phyloP scores from a whole-genome alignment of 345 rosid genomes.

The Eucalyptus tenuipes region DNA sequence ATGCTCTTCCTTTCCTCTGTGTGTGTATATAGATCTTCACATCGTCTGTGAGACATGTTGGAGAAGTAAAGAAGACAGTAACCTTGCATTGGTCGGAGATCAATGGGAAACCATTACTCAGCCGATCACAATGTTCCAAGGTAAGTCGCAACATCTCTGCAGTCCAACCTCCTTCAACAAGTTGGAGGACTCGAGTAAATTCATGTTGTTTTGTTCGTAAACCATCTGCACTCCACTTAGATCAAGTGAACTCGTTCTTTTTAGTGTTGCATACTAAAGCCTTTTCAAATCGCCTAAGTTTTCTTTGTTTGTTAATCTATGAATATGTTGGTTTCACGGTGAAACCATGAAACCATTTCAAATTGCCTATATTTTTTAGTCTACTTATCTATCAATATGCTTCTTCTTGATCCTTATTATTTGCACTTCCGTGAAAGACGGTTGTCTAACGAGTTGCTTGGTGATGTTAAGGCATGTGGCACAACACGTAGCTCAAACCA shows the following conservation, averaged over 20 bases:
- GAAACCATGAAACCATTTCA: no score
- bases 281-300: no score
- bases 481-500: no score
- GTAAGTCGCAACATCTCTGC: rapidly evolving
- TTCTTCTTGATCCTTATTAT: background rate
- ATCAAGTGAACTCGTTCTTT: background rate
- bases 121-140: rapidly evolving
- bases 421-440: no score
- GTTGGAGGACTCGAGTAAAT: rapidly evolving
- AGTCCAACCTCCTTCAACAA: background rate
- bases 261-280: background rate
- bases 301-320: no score
- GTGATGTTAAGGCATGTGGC: no score
- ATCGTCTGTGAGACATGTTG: background rate
- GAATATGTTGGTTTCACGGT: no score
- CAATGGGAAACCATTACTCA: background rate
- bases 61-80: background rate
- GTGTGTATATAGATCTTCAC: background rate
- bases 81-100: rapidly evolving
- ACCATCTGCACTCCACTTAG: background rate
- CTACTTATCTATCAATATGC: background rate
- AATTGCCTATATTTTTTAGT: no score
- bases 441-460: no score
- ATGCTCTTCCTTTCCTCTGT: no score
- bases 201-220: no score